Evolutionary conservation across 352 stramenopile genomes (phyloP).

Genomic region (Phytophthora citrophthora): DNA sequence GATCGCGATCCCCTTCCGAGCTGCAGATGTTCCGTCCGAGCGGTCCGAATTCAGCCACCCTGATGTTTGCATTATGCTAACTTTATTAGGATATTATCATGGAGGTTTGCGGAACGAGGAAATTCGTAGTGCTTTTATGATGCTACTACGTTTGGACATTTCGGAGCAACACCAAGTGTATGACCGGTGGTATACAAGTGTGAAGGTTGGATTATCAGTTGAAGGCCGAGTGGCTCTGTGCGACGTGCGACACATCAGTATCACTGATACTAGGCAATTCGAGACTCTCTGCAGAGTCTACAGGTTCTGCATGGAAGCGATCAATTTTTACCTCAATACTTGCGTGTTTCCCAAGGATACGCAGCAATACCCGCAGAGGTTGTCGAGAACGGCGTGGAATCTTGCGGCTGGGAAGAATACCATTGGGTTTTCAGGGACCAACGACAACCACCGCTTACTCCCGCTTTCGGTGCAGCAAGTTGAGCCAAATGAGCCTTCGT

Average conservation of each 20-base stretch:
- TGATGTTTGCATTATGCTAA: conserved; percentile 84
- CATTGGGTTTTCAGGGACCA: conserved; percentile 91
- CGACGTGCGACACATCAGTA: conserved; percentile 76
- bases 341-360: conserved; percentile 87
- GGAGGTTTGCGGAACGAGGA: conserved; percentile 61
- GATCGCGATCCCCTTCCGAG: conserved; percentile 88
- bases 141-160: conserved; percentile 64
- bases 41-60: conserved; percentile 91
- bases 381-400: conserved; percentile 86
- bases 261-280: conserved; percentile 74
- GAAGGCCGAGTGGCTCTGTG: conserved; percentile 42
- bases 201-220: conserved; percentile 19
- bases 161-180: conserved; percentile 76
- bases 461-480: conserved; percentile 70
- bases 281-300: conserved; percentile 56
- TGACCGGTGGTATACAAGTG: conserved; percentile 62
- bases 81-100: conserved; percentile 88
- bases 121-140: conserved; percentile 55
- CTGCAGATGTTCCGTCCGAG: conserved; percentile 80
- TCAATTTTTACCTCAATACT: conserved; percentile 90
- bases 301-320: conserved; percentile 63
- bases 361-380: conserved; percentile 73
- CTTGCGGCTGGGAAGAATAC: conserved; percentile 61
- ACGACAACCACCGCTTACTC: conserved; percentile 87
- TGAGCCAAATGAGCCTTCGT: conserved; percentile 51